Evolutionary conservation across 768 basidiomycete genomes (phyloP).

Genomic region (Mycena vitilis): DNA sequence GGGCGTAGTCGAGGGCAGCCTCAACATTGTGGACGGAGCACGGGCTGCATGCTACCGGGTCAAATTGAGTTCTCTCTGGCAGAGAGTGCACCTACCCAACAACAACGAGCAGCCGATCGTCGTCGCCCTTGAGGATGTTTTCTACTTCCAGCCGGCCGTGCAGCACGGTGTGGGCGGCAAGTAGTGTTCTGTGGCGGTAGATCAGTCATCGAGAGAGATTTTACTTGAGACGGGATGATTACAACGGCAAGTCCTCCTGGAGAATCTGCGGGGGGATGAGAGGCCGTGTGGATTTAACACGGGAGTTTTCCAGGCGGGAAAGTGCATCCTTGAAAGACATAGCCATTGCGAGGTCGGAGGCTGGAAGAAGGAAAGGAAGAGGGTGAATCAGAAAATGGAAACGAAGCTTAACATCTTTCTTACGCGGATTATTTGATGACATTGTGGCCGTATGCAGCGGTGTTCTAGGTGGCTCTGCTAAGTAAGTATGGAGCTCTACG

Average conservation of each 20-base stretch:
- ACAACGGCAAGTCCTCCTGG: conserved; percentile 93
- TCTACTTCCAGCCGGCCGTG: conserved; percentile 86
- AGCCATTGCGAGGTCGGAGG: conserved; percentile 68
- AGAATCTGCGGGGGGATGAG: conserved; percentile 96
- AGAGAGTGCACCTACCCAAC: conserved; percentile 70
- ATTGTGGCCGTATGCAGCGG: neutral
- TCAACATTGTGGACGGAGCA: conserved; percentile 95
- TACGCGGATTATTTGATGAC: conserved; percentile 17
- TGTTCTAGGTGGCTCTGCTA: neutral
- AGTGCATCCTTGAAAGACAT: conserved; percentile 86
- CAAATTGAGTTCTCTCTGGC: neutral
- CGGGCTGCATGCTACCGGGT: conserved; percentile 60
- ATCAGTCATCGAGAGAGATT: conserved; percentile 18
- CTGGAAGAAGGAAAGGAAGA: conserved; percentile 40
- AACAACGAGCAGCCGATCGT: conserved; percentile 93
- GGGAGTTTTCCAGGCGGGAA: conserved; percentile 83
- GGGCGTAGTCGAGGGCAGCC: conserved; percentile 89
- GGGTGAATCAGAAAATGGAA: neutral
- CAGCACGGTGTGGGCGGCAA: conserved; percentile 88
- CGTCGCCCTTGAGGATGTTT: conserved; percentile 83
- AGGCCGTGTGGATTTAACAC: conserved; percentile 89
- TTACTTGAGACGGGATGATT: conserved; percentile 41
- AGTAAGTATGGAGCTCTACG: neutral
- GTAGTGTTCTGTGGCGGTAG: conserved; percentile 65
- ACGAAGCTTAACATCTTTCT: conserved; percentile 7